Evolutionary conservation across 805 yeast species (phyloP).

Genomic region (Metschnikowia lochheadii): DNA sequence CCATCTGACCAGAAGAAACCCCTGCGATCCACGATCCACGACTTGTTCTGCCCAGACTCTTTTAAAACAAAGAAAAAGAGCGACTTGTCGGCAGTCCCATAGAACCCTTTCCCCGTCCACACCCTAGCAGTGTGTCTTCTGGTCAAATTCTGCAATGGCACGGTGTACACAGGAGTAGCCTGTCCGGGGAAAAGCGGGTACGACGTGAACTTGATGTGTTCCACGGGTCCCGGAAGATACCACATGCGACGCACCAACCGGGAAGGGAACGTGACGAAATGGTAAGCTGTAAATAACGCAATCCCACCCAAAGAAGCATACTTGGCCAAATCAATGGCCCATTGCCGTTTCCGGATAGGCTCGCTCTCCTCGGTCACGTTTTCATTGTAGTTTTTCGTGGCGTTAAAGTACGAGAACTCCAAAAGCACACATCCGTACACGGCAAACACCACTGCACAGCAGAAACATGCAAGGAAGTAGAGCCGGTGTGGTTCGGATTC

Average conservation of each 20-base stretch:
- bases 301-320: slow-evolving; percentile 28
- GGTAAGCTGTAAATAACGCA: slow-evolving; percentile 28
- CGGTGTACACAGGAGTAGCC: slow-evolving; percentile 69
- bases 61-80: slow-evolving; percentile 70
- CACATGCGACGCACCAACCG: slow-evolving; percentile 71
- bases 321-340: slow-evolving; percentile 27
- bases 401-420: slow-evolving; percentile 53
- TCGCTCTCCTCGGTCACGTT: slow-evolving; percentile 46
- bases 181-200: slow-evolving; percentile 74
- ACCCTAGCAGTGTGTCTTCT: slow-evolving; percentile 62
- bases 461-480: slow-evolving; percentile 65
- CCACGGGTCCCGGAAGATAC: slow-evolving; percentile 61
- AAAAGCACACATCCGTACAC: slow-evolving; percentile 62
- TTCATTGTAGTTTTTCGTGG: slow-evolving; percentile 48
- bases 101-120: slow-evolving; percentile 85
- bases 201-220: slow-evolving; percentile 60
- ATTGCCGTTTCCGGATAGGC: slow-evolving; percentile 40
- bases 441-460: slow-evolving; percentile 63
- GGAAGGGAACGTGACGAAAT: slow-evolving; percentile 50
- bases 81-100: slow-evolving; percentile 74
- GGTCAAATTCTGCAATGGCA: slow-evolving; percentile 53
- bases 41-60: slow-evolving; percentile 47
- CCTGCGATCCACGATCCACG: slow-evolving; percentile 77
- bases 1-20: slow-evolving; percentile 96
- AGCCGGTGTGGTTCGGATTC: slow-evolving; percentile 81